phyloP scores from a whole-genome alignment of 1,284 basidiomycete species.

The Leucoagaricus sp. region DNA sequence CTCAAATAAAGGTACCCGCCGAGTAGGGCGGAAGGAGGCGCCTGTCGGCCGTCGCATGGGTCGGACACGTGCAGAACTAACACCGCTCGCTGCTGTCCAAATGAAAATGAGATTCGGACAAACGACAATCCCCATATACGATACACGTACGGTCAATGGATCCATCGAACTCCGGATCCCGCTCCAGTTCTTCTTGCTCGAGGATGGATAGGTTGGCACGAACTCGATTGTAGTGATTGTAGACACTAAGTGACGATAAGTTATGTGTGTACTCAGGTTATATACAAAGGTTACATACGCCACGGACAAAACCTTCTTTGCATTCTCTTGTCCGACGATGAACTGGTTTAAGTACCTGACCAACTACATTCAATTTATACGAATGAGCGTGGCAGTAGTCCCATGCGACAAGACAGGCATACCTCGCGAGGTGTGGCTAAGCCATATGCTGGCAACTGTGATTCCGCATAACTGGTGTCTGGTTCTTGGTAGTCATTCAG shows the following conservation, averaged over 20 bases:
- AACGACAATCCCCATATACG: neutral
- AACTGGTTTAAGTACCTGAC: slow-evolving; percentile 88
- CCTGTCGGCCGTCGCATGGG: slow-evolving; percentile 43
- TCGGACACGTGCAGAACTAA: slow-evolving; percentile 56
- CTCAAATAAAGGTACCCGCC: slow-evolving; percentile 64
- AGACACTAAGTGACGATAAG: slow-evolving; percentile 58
- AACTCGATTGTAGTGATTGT: slow-evolving; percentile 89
- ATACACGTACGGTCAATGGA: slow-evolving; percentile 34
- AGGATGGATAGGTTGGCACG: slow-evolving; percentile 59
- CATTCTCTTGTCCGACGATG: slow-evolving; percentile 90
- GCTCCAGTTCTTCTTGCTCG: slow-evolving; percentile 43
- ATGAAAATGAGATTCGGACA: neutral
- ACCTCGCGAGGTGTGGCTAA: slow-evolving; percentile 77
- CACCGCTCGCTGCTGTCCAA: slow-evolving; percentile 32
- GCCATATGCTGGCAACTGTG: slow-evolving; percentile 37
- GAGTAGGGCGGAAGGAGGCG: slow-evolving; percentile 41
- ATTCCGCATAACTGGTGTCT: slow-evolving; percentile 23
- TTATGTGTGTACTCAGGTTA: slow-evolving; percentile 8
- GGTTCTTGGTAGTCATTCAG: slow-evolving; percentile 27
- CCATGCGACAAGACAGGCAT: slow-evolving; percentile 11
- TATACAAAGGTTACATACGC: slow-evolving; percentile 56
- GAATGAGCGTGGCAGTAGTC: slow-evolving; percentile 2
- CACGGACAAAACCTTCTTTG: slow-evolving; percentile 92
- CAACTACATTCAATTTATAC: slow-evolving; percentile 56
- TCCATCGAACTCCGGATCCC: slow-evolving; percentile 26